Evolutionary conservation across 306 rosid genomes (phyloP).

Genomic region (Begonia peltatifolia): DNA sequence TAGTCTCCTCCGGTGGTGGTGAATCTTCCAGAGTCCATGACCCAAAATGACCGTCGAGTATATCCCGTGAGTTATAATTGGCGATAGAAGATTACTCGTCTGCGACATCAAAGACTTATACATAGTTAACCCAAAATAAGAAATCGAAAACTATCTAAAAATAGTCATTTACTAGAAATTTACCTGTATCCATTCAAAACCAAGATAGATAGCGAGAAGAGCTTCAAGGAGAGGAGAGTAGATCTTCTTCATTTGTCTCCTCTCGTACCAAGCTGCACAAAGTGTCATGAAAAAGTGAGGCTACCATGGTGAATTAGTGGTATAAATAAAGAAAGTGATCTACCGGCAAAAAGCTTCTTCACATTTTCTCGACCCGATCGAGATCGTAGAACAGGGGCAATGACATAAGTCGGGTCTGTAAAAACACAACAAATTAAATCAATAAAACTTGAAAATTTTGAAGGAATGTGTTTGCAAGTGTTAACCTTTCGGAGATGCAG

Average conservation of each 20-base stretch:
- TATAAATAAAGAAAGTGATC: neutral
- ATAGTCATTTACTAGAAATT: no score
- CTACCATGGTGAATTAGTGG: no score
- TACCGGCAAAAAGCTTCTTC: slow-evolving; percentile 84
- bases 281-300: no score
- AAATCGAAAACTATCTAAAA: no score
- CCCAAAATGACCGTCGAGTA: slow-evolving; percentile 87
- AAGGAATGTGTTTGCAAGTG: neutral
- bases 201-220: slow-evolving; percentile 81
- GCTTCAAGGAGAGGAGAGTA: slow-evolving; percentile 96
- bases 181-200: slow-evolving; percentile 96
- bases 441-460: neutral
- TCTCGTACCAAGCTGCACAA: slow-evolving; percentile 83
- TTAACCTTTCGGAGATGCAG: slow-evolving; percentile 90
- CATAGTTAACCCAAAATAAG: no score
- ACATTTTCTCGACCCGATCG: slow-evolving; percentile 63
- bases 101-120: neutral
- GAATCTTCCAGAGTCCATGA: slow-evolving; percentile 93
- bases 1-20: slow-evolving; percentile 67
- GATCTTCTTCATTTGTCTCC: slow-evolving; percentile 80
- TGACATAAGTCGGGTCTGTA: slow-evolving; percentile 80
- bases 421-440: slow-evolving; percentile 1
- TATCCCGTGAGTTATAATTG: slow-evolving; percentile 92
- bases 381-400: slow-evolving; percentile 77
- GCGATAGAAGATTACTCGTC: slow-evolving; percentile 84